A percentile compares a stretch with the other conserved stretches of the same genome.
These are phyloP conservation scores for Penicillium sp. DNA, from an alignment of 2,329 filamentous ascomycete species.

Conservation along the genomic window DNA sequence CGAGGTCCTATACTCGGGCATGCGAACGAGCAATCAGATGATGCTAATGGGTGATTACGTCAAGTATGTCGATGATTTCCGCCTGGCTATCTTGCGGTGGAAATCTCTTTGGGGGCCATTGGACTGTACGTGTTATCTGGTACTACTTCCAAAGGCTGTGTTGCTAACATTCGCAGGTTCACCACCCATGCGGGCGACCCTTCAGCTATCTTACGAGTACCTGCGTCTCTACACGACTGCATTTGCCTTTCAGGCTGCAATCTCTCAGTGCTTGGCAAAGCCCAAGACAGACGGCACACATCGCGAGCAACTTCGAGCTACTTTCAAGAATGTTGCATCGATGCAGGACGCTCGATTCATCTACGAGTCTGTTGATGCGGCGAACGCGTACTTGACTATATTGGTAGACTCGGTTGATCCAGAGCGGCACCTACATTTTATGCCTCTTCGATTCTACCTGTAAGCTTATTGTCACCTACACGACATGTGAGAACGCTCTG, in stretches of 20 bases:
- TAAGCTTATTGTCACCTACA: constrained; percentile 33
- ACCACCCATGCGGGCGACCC: constrained; percentile 58
- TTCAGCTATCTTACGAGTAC: constrained; percentile 67
- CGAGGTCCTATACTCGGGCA: constrained; percentile 66
- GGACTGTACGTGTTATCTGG: constrained; percentile 44
- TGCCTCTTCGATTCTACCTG: constrained; percentile 59
- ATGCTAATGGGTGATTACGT: constrained; percentile 68
- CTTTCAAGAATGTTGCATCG: constrained; percentile 51
- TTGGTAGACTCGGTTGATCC: constrained; percentile 57
- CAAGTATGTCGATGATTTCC: constrained; percentile 69
- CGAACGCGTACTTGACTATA: constrained; percentile 55
- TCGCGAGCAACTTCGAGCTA: constrained; percentile 38
- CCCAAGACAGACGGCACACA: constrained; percentile 32
- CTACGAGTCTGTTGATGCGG: constrained; percentile 60
- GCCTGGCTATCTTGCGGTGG: constrained; percentile 63
- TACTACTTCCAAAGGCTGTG: neutral
- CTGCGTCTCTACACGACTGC: constrained; percentile 67
- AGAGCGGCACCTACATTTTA: constrained; percentile 54
- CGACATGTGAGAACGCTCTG: constrained; percentile 1
- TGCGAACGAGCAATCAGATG: constrained; percentile 61
- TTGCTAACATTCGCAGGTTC: constrained; percentile 44
- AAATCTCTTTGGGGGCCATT: constrained; percentile 63
- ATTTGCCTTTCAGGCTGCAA: constrained; percentile 68
- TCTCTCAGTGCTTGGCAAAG: constrained; percentile 46
- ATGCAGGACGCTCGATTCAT: constrained; percentile 61